Evolutionary conservation across 176 grass and related monocot species (phyloP).

Genomic region (Aegilops longissima): DNA sequence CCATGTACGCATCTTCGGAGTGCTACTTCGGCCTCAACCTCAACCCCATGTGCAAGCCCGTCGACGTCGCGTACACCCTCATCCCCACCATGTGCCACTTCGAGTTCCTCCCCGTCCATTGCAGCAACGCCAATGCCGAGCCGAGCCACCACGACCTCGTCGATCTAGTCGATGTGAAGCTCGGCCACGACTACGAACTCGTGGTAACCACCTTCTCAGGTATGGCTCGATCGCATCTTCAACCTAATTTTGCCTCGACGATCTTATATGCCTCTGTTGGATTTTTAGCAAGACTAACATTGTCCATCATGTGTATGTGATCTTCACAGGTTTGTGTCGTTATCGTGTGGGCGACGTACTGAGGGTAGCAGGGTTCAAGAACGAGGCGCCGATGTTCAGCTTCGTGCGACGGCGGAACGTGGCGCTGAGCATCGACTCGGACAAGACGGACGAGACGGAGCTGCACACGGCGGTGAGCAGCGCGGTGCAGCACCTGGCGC

Average conservation of each 20-base stretch:
- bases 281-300: not conserved
- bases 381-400: slow-evolving; percentile 85
- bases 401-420: slow-evolving; percentile 93
- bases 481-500: slow-evolving; percentile 67
- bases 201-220: slow-evolving; percentile 94
- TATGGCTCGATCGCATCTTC: slow-evolving; percentile 2
- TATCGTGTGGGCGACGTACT: slow-evolving; percentile 96
- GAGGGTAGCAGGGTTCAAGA: slow-evolving; percentile 83
- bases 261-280: not conserved
- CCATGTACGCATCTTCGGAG: slow-evolving; percentile 95
- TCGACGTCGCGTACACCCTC: slow-evolving; percentile 88
- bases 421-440: slow-evolving; percentile 83
- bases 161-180: slow-evolving; percentile 80
- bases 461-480: slow-evolving; percentile 80
- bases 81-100: slow-evolving; percentile 98
- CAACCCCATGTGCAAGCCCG: slow-evolving; percentile 85
- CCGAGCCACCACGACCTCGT: slow-evolving; percentile 67
- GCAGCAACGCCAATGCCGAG: slow-evolving; percentile 37
- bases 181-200: slow-evolving; percentile 87
- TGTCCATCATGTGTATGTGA: not conserved
- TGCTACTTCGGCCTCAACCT: slow-evolving; percentile 97
- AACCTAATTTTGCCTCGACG: not conserved
- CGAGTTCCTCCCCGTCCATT: slow-evolving; percentile 72
- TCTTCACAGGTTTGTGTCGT: slow-evolving; percentile 73
- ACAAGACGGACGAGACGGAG: slow-evolving; percentile 99